These are phyloP conservation scores for Phytophthora sansomeana DNA, from an alignment of 352 stramenopile species.

Conservation along the genomic window DNA sequence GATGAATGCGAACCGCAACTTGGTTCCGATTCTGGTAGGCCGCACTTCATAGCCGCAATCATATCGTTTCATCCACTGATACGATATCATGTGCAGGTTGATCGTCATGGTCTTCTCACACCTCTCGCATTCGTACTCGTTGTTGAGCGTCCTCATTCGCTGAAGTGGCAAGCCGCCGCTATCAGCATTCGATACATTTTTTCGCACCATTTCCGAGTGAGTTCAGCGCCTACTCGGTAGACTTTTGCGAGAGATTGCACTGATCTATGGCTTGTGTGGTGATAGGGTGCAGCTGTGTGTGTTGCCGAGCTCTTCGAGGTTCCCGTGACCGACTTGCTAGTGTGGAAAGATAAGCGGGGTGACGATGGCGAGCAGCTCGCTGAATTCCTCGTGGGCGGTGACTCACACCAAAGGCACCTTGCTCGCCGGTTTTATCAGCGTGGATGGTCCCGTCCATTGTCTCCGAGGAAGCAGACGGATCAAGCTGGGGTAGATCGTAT, in stretches of 20 bases:
- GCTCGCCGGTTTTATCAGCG: conserved; percentile 59
- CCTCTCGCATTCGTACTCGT: conserved; percentile 68
- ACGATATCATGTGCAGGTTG: conserved; percentile 28
- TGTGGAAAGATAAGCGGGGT: conserved; percentile 26
- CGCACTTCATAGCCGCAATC: neutral
- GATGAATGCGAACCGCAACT: conserved; percentile 49
- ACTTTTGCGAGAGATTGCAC: neutral
- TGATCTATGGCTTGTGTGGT: neutral
- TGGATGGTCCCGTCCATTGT: conserved; percentile 54
- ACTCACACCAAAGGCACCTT: conserved; percentile 42
- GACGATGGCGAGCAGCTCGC: conserved; percentile 39
- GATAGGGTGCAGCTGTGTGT: conserved; percentile 22
- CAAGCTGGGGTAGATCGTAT: conserved; percentile 18
- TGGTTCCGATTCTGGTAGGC: conserved; percentile 54
- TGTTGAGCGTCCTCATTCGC: conserved; percentile 51
- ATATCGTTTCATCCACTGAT: conserved; percentile 7
- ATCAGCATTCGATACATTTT: conserved; percentile 63
- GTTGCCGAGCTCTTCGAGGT: conserved; percentile 36
- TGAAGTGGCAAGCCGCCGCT: conserved; percentile 71
- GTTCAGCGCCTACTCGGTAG: neutral
- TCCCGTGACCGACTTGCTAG: conserved; percentile 17
- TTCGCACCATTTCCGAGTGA: conserved; percentile 34
- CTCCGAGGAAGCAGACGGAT: conserved; percentile 27
- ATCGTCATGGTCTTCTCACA: conserved; percentile 52
- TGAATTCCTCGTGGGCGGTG: conserved; percentile 46